Evolutionary conservation across 2,329 filamentous ascomycete species (phyloP), one percentile per base, ranked within the genome.

Genomic region (Metarhizium rileyi): DNA sequence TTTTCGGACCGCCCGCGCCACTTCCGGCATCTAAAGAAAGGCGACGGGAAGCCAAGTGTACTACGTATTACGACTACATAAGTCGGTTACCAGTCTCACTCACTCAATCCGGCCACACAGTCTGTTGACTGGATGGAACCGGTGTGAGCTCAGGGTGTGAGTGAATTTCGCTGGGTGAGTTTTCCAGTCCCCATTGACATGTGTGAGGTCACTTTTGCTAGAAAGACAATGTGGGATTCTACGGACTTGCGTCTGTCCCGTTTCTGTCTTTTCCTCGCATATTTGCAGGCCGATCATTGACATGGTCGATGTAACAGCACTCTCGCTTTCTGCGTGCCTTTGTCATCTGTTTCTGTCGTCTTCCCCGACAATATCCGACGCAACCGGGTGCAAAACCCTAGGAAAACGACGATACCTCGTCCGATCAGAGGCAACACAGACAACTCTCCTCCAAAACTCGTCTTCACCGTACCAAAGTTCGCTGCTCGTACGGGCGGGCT

Each of bases 1-100:
- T 33, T 50, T 38, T 50, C 53, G 53, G 53, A 51, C 53, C 53
- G 53, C 50, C 48, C 44, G 47, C 53, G 52, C 53, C 53, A 52
- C 53, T 45, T 49, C 49, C 53, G 51, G 49, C 47, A 44, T 42
- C 49, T 41, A 43, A 30, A 43, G 12, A 43, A 20, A 30, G 49
- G n/a, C 26, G 22, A 36, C 44, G 18, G 33, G 44, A 18, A 46
- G 50, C 26, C 50, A 42, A 36, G 48, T 50, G 35, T 35, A 35
- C 43, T 40, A 42, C 23, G 26, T 26, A 47, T 38, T 20, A 44
- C 44, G 42, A 48, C 18, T 47, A 46, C 22, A 14, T 16, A 33
- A 16, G 8, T 3, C 30, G 12, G 43, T 43, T 30, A 22, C 9
- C 46, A 30, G 20, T 45, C 27, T 36, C 20, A 25, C 33, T 30